Percentiles rank a stretch among this genome's conserved stretches.
Evolutionary conservation across 192 early-diverging fungal genomes (phyloP).

Genomic region (Paraglomus brasilianum): DNA sequence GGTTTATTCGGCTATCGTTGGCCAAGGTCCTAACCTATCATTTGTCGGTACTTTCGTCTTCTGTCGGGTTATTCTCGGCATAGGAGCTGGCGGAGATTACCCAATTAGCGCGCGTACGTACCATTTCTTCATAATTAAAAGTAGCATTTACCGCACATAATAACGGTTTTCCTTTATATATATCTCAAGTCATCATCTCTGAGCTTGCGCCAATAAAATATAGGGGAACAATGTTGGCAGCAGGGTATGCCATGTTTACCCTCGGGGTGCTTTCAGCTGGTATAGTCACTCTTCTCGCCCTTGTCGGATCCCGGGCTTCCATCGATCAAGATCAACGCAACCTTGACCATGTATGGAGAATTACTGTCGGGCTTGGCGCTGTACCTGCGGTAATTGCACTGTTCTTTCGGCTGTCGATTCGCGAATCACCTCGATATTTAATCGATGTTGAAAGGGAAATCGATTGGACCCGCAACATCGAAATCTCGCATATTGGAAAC

Average conservation of each 20-base stretch:
- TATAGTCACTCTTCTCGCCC: no score
- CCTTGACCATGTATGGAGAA: slow-evolving; percentile 90
- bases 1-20: slow-evolving; percentile 73
- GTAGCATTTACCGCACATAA: no score
- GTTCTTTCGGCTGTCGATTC: slow-evolving; percentile 89
- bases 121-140: no score
- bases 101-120: slow-evolving; percentile 69
- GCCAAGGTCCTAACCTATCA: slow-evolving; percentile 64
- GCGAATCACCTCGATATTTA: slow-evolving; percentile 87
- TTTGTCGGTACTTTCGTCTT: slow-evolving; percentile 75
- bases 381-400: slow-evolving; percentile 81
- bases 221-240: slow-evolving; percentile 78
- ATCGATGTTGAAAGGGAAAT: slow-evolving; percentile 39
- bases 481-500: no score
- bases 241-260: slow-evolving; percentile 91
- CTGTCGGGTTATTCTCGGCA: slow-evolving; percentile 91
- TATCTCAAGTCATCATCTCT: slow-evolving; percentile 75
- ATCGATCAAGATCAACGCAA: slow-evolving; percentile 57
- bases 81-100: slow-evolving; percentile 96
- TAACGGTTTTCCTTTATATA: no score
- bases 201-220: slow-evolving; percentile 81
- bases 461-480: no score
- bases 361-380: slow-evolving; percentile 80
- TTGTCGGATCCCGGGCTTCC: no score
- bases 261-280: slow-evolving; percentile 87